Evolutionary conservation across 2,329 filamentous ascomycete genomes (phyloP).

Genomic region (Penicillium freii): DNA sequence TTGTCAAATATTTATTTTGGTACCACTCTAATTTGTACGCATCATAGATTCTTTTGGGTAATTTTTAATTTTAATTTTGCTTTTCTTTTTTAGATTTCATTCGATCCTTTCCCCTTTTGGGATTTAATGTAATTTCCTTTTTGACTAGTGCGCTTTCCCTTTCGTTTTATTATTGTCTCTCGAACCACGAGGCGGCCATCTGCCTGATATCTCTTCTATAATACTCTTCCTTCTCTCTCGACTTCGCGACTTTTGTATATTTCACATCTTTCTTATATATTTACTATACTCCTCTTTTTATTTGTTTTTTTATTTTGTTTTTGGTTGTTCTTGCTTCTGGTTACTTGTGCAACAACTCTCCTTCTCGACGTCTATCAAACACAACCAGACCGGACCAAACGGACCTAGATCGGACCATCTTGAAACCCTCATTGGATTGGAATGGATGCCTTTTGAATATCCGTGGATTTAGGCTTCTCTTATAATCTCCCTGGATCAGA

Average conservation of each 20-base stretch:
- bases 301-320: slow-evolving; percentile 10
- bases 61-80: slow-evolving; percentile 4
- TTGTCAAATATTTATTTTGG: neutral
- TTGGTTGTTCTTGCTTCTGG: neutral
- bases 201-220: slow-evolving; percentile 15
- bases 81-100: slow-evolving; percentile 16
- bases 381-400: slow-evolving; percentile 9
- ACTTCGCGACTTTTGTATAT: neutral
- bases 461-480: slow-evolving; percentile 11
- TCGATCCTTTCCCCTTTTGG: slow-evolving; percentile 16
- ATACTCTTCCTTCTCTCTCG: slow-evolving; percentile 44
- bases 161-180: slow-evolving; percentile 11
- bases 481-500: slow-evolving; percentile 13
- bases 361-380: slow-evolving; percentile 12
- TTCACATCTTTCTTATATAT: neutral
- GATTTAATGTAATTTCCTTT: slow-evolving; percentile 8
- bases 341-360: slow-evolving; percentile 7
- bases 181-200: slow-evolving; percentile 35
- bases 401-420: slow-evolving; percentile 5
- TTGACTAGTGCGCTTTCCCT: neutral
- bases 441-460: slow-evolving; percentile 25
- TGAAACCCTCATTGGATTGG: slow-evolving; percentile 13
- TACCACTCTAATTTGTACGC: slow-evolving; percentile 3
- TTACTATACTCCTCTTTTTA: slow-evolving; percentile 5
- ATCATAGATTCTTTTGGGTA: slow-evolving; percentile 9